Evolutionary conservation across 2,329 filamentous ascomycete genomes (phyloP), one percentile per base, ranked within the genome.

Genomic region (Neopestalotiopsis sp.): DNA sequence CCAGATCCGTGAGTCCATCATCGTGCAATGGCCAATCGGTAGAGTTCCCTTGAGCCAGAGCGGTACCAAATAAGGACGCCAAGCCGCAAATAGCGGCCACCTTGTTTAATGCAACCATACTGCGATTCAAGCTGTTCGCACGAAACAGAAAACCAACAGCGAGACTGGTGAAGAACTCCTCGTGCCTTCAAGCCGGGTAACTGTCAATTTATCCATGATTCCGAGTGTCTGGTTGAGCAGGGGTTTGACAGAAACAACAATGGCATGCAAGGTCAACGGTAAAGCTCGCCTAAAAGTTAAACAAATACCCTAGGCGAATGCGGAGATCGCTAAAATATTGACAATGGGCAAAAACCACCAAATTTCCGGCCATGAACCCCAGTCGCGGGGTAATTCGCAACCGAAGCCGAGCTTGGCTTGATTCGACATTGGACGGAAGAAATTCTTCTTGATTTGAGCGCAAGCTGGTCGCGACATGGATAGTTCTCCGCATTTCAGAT

Each of bases 1-100:
- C 78, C 30, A 80, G 67, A 20, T 77, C 69, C 20, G 75, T 80
- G 20, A 80, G 70, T 1, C 76, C 76, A 68, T 80, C 77, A 58
- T 77, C 74, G 32, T 76, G 76, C 5, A 79, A 28, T 9, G 76
- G 77, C 77, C 77, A 75, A 64, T 72, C 66, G 20, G 68, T 69
- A 7, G 70, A 56, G 53, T 58, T 71, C 5, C 68, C 65, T 49
- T 70, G 71, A 61, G 68, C 68, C 20, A 70, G 38, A 64, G 69
- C 69, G 34, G 65, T 30, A 67, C 49, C 53, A n/a, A 72, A 53
- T 17, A 64, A 68, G 10, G 45, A 57, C 4, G 63, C 64, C 53
- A 71, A 59, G 67, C 66, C 68, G 38, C 69, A 62, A 14, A 71
- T 10, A 34, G 65, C 65, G 42, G 56, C 20, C 53, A 67, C 14